Conservation (phyloP, 148 eudicot genomes). For the Mesembryanthemum crystallinum region DNA sequence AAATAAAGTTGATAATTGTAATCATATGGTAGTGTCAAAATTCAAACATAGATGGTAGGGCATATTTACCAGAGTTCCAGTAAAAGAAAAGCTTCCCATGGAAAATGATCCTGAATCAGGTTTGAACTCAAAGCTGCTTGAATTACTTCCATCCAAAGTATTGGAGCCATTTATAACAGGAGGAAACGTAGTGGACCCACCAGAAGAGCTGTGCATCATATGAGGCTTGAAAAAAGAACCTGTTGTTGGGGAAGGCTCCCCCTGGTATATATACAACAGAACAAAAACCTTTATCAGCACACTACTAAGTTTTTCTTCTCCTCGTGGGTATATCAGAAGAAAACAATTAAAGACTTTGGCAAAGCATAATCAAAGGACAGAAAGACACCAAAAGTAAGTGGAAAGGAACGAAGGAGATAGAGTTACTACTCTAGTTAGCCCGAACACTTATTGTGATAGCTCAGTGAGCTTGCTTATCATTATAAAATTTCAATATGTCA, state of each 20-base stretch:
- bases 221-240: conserved; percentile 83
- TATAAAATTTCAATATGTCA: conserved; percentile 17
- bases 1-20: conserved; percentile 4
- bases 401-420: not conserved
- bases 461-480: conserved; percentile 19
- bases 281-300: conserved; percentile 16
- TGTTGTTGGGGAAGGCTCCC: conserved; percentile 97
- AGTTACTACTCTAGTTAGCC: conserved; percentile 9
- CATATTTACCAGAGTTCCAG: conserved; percentile 53
- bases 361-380: conserved; percentile 3
- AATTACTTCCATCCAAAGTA: conserved; percentile 40
- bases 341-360: not conserved
- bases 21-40: conserved; percentile 1
- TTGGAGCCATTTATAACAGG: conserved; percentile 45
- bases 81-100: conserved; percentile 49
- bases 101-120: conserved; percentile 58
- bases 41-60: not conserved
- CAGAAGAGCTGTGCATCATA: conserved; percentile 52
- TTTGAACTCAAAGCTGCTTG: conserved; percentile 74
- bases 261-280: conserved; percentile 49
- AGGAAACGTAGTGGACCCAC: conserved; percentile 43
- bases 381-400: conserved; percentile 11
- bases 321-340: conserved; percentile 16
- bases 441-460: conserved; percentile 19
- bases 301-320: conserved; percentile 10